Evolutionary conservation across 306 rosid species (phyloP), one percentile per base, ranked within the genome.

Genomic region (Rosa chinensis): DNA sequence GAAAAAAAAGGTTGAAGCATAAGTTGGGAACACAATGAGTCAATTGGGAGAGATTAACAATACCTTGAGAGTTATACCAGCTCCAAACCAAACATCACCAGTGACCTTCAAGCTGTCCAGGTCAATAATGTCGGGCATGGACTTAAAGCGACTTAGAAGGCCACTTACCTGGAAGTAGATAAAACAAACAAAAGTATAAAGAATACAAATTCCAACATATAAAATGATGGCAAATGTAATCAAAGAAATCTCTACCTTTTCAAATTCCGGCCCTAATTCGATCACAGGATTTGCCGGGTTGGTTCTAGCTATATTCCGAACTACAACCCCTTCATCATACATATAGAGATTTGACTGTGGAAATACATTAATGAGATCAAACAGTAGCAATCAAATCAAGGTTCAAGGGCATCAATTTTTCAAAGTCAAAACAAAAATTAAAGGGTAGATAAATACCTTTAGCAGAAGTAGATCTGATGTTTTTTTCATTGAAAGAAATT

Each of bases 41-140:
- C 70, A 6, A 66, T 3, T 13, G 6, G 35, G 42, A 47, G 58
- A 62, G 52, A 42, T 44, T 25, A 17, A 48, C 42, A 71, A 66
- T 91, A 93, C 96, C 97, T 93, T 89, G 10, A 88, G 84, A 55
- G 88, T 83, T 63, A 91, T 79, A 72, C 85, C 86, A 55, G 87
- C 73, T 73, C 97, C 96, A 84, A 93, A 91, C 91, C 96, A 88
- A 49, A 89, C 96, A 66, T 93, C 94, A 66, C 97, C 97, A 23
- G 86, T 83, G 71, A 91, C 96, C 20, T 56, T 83, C 90, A 93
- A 87, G 77, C 90, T 88, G 70, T 91, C 94, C 80, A 93, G 77
- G 80, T 78, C 94, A 68, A 73, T 64, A 62, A 91, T 84, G 77
- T 88, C 85, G 50, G 97, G 97, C 82, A 88, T 78, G 63, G 96